Evolutionary conservation across 2,329 filamentous ascomycete genomes (phyloP), one percentile per base, ranked within the genome.

Genomic region (Trichoderma oligosporum): DNA sequence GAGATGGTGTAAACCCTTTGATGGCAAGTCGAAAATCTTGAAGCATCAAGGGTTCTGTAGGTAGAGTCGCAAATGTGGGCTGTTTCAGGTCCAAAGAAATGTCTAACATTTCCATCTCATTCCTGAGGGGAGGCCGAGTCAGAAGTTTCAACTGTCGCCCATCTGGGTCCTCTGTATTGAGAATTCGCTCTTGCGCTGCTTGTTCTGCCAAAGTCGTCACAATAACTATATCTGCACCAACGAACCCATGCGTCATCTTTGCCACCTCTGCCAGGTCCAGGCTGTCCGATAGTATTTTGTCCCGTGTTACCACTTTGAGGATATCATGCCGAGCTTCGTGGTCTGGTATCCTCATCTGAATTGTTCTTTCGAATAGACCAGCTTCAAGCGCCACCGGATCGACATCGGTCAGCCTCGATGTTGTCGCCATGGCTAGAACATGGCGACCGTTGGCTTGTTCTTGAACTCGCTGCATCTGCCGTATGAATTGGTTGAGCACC

Each of bases 381-480:
- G 83, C 86, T 70, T 86, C 81, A 65, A 87, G 82, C 29, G 95
- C 74, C 0, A 86, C 85, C 0, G 91, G 86, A 66, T 97, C 91
- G 33, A 99, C 78, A 64, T 87, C 91, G 66, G 96, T 91, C 0
- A 91, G 88, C 33, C 88, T 81, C 69, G 96, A 96, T 0, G 93
- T 97, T 2, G 94, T 94, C 1, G 92, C 94, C 49, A 97, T 81
- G 12, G 96, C 89, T 29, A 97, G 87, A 7, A 97, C 89, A 1
- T 88, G 87, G 67, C 89, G 89, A 2, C 76, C 72, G 12, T 83
- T 84, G 3, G 86, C 86, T 61, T 86, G 85, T 56, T 89, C 84
- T 61, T 84, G 81, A 38, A 97, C 78, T 56, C 88, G 86, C 66
- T 91, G 88, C 88, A 97, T 95, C 57, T 91, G 95, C 18, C 88